Base-by-base conservation (phyloP, 768 basidiomycete genomes). In the Tylopilus vinaceipallidus region DNA sequence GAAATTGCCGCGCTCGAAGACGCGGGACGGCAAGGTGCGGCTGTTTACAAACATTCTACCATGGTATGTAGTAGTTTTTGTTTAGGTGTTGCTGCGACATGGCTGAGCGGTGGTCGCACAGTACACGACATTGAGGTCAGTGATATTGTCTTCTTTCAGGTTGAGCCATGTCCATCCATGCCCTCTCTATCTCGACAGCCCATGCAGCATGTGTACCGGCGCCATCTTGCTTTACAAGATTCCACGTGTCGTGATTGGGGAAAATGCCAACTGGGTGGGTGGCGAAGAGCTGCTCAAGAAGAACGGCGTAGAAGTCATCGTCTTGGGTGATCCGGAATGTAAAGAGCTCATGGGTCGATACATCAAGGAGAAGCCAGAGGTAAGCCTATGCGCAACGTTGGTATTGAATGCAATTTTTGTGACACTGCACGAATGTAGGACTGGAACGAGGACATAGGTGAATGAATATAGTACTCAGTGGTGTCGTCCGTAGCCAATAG, bases 151-250 rank as follows among this genome's bases (percentile, higher is more conserved):
- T n/a, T n/a, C n/a, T n/a, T n/a, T n/a, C n/a, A n/a, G n/a, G n/a
- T n/a, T n/a, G n/a, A n/a, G n/a, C n/a, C n/a, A n/a, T n/a, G n/a
- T n/a, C n/a, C n/a, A n/a, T n/a, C n/a, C n/a, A n/a, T n/a, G n/a
- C n/a, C 27, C 4, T 29, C 27, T 29, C 11, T 7, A 5, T 5
- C 11, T 24, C 10, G 1, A 17, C n/a, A 41, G 79, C 37, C 85
- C 84, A 2, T 86, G 84, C 57, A 74, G 69, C 45, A 84, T 85
- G 84, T 86, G 84, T 57, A 74, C 77, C 1, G 84, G 83, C 8
- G 77, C 83, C 1, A 78, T 82, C 22, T 50, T 81, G n/a, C 69
- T 84, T 10, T 84, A 82, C 66, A 77, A 77, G 39, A 84, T 86
- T 34, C 79, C 80, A 5, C 75, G 83, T 6, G 77, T 84, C 8